Percentiles rank a stretch among this genome's conserved stretches.
Conservation (phyloP, 2,329 filamentous ascomycete genomes). For the Bertia moriformis region DNA sequence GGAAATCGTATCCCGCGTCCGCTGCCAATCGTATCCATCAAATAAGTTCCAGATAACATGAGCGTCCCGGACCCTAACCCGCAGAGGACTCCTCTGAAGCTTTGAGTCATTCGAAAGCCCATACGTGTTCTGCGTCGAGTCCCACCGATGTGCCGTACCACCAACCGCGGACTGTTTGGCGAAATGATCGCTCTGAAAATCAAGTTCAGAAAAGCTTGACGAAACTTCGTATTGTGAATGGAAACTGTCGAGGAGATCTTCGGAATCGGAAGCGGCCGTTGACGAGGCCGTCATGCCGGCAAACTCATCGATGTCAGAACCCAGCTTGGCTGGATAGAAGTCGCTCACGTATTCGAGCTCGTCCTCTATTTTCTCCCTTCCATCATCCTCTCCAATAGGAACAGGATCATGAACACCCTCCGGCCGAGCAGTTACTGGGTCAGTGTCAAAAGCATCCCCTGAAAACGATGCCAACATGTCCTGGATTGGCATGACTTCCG, state of each 20-base stretch:
- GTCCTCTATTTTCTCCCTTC: conserved; percentile 24
- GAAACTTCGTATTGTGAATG: conserved; percentile 16
- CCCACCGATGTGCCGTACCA: conserved; percentile 64
- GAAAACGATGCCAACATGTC: conserved; percentile 84
- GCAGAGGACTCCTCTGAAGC: conserved; percentile 55
- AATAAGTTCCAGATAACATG: conserved; percentile 96
- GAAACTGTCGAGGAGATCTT: conserved; percentile 1
- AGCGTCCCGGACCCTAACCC: conserved; percentile 67
- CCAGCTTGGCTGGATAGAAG: neutral
- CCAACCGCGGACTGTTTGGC: conserved; percentile 42
- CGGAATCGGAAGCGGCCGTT: no score
- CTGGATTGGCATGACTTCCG: conserved; percentile 70
- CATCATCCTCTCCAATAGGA: conserved; percentile 34
- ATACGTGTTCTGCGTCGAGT: conserved; percentile 63
- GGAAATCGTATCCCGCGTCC: conserved; percentile 71
- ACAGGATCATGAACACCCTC: neutral
- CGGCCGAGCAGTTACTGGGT: neutral
- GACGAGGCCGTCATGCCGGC: no score
- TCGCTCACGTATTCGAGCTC: neutral
- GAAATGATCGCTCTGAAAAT: conserved; percentile 70
- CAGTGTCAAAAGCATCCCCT: conserved; percentile 61
- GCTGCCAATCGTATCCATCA: conserved; percentile 92
- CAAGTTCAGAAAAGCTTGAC: conserved; percentile 44
- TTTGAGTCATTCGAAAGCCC: conserved; percentile 47
- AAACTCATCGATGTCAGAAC: neutral